Base-by-base conservation (phyloP, 495 filamentous ascomycete species). In the Penicillium verhagenii region DNA sequence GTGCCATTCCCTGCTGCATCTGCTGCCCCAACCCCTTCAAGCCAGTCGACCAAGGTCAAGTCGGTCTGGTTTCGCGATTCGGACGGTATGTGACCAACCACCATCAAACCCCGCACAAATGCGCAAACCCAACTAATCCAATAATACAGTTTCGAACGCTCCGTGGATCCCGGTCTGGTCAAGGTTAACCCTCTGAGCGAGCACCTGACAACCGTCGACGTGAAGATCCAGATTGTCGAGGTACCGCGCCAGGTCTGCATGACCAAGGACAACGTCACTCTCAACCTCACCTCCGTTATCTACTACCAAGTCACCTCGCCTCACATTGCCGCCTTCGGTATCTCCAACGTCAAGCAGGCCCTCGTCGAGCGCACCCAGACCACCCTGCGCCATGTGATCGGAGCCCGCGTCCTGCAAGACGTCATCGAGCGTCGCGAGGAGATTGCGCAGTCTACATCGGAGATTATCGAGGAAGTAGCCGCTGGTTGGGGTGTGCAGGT, bases 371-470 rank as follows among this genome's bases (percentile, higher is more conserved):
- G 94, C 53, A 99, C 94, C 6, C 94, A 99, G 74, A 99, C 94
- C 44, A 99, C 94, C 2, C 82, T 99, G 54, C 91, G 94, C 67
- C 94, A 99, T 71, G 94, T 97, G 45, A 91, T 99, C 56, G 94
- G 94, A 56, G 95, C 94, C 4, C 87, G 94, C 54, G 91, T 99
- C 19, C 81, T 99, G 28, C 94, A 99, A 73, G 94, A 99, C 67
- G 94, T 99, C 33, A 97, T 99, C 63, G 94, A 99, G 79, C 94
- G 94, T 53, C 91, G 94, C 60, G 94, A 99, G 71, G 94, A 99
- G 72, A 88, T 99, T 53, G 94, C 94, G 2, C 84, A 89, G 70
- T 90, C 86, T 47, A 99, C 96, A 56, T 85, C 91, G 26, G 94
- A 97, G 76, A 97, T 99, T 62, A 97, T 99, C 67, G 94, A 96